Evolutionary conservation across 192 early-diverging fungal genomes (phyloP).

Genomic region (Spizellomyces sp.): DNA sequence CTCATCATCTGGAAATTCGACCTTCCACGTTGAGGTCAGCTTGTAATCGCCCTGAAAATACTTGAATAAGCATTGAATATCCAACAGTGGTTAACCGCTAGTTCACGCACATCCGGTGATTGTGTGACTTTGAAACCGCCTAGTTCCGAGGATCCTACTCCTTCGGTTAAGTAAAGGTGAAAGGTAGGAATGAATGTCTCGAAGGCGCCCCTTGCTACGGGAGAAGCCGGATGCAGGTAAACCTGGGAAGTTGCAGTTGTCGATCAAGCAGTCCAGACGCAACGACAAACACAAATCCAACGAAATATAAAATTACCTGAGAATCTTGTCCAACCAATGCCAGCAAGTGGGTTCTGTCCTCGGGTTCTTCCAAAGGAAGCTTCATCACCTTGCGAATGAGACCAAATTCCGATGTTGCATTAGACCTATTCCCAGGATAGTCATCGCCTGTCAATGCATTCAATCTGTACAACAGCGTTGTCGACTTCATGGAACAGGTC

Average conservation of each 20-base stretch:
- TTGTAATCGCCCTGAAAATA: constrained; percentile 30
- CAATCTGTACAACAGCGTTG: constrained; percentile 37
- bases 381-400: constrained; percentile 24
- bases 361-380: constrained; percentile 35
- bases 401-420: neutral
- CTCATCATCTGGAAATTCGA: constrained; percentile 42
- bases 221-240: constrained; percentile 66
- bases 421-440: constrained; percentile 21
- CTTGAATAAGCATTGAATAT: neutral
- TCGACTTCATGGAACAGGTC: constrained; percentile 1
- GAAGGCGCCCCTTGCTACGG: constrained; percentile 54
- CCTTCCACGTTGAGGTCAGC: constrained; percentile 33
- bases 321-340: constrained; percentile 37
- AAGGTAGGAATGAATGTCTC: constrained; percentile 55
- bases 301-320: constrained; percentile 43
- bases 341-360: constrained; percentile 23
- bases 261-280: too few relatives aligned
- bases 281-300: neutral
- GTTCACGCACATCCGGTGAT: neutral
- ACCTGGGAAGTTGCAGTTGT: constrained; percentile 30
- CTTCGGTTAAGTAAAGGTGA: constrained; percentile 67
- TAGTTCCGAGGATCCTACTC: constrained; percentile 43
- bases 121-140: constrained; percentile 46
- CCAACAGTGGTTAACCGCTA: neutral
- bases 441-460: constrained; percentile 72